Percentiles rank a stretch among this genome's conserved stretches.
Evolutionary conservation across 169 alveolate genomes (phyloP).

Genomic region (Cyclospora cayetanensis): DNA sequence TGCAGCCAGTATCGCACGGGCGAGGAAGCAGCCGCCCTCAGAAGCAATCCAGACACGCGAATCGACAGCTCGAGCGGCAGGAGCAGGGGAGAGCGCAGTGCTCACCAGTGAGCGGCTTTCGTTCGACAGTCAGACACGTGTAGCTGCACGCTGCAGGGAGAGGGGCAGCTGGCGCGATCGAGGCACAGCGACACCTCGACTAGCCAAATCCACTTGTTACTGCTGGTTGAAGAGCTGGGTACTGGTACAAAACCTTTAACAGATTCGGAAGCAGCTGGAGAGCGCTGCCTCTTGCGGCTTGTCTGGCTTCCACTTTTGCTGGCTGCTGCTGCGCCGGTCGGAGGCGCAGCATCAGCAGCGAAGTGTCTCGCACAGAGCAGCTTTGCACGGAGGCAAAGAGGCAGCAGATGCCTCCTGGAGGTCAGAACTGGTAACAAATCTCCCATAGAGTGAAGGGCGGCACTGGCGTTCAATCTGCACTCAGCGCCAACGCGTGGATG

Average conservation of each 20-base stretch:
- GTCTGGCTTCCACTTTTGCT: slow-evolving; percentile 5
- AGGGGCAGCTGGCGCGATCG: neutral
- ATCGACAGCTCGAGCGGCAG: neutral
- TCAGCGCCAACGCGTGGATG: slow-evolving; percentile 1
- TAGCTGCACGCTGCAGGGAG: neutral
- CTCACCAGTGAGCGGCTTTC: slow-evolving; percentile 46
- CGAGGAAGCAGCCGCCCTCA: neutral
- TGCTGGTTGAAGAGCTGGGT: slow-evolving; percentile 3
- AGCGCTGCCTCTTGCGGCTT: neutral
- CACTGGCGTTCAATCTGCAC: neutral
- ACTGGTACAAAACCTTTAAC: slow-evolving; percentile 19
- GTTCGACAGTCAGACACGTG: neutral
- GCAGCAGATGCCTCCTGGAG: slow-evolving; percentile 5
- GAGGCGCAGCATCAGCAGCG: slow-evolving; percentile 8
- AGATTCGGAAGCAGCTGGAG: slow-evolving; percentile 5
- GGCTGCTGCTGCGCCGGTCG: neutral
- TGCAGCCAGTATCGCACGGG: neutral
- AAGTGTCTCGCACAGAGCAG: neutral
- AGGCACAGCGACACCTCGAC: slow-evolving; percentile 1
- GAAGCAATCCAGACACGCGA: neutral
- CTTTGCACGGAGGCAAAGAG: neutral
- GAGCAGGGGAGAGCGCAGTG: neutral
- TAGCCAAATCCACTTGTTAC: neutral
- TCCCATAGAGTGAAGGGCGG: neutral
- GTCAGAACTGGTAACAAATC: slow-evolving; percentile 3